Evolutionary conservation across 2,329 filamentous ascomycete species (phyloP), one percentile per base, ranked within the genome.

Genomic region (Graphilbum fragrans): DNA sequence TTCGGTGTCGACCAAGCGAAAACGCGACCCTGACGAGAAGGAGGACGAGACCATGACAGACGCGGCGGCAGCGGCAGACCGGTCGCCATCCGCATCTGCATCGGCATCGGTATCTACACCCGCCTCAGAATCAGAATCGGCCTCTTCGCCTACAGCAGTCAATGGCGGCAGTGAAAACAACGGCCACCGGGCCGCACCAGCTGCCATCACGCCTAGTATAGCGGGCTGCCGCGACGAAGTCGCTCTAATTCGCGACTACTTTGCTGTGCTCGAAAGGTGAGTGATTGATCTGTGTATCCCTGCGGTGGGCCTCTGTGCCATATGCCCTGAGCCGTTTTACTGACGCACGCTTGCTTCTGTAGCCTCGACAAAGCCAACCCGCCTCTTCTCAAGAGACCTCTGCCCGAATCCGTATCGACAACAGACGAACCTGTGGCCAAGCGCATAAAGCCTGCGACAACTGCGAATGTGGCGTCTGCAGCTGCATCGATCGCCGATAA

Each of bases 371-470:
- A 65, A 18, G 43, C 33, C 37, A 62, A 56, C 14, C 67, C 70
- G 10, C 71, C 69, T 27, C 66, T 80, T 43, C 64, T 80, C 39
- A 70, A 70, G 49, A 69, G 70, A 42, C 64, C 67, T 3, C 55
- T 80, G 11, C 60, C 66, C 39, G 62, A 69, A 2, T 42, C 57
- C 5, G 32, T 14, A 18, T 53, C 63, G 27, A 48, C 60, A 23
- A 58, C 65, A 38, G 60, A 65, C 42, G 72, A 77, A 48, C 77
- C 73, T 16, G 62, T 72, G 39, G 57, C 69, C 40, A 82, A 82
- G 57, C 69, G 77, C 35, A 72, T 76, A 50, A 80, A 76, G 55
- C 66, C 73, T 2, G 63, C 66, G 38, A 67, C 70, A 36, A 55
- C 55, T 27, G 52, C 56, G 5, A 17, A 5, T 27, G 52, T 14